These are phyloP conservation scores for Melastoma malabathricum DNA, from an alignment of 345 rosid species.

Conservation along the genomic window DNA sequence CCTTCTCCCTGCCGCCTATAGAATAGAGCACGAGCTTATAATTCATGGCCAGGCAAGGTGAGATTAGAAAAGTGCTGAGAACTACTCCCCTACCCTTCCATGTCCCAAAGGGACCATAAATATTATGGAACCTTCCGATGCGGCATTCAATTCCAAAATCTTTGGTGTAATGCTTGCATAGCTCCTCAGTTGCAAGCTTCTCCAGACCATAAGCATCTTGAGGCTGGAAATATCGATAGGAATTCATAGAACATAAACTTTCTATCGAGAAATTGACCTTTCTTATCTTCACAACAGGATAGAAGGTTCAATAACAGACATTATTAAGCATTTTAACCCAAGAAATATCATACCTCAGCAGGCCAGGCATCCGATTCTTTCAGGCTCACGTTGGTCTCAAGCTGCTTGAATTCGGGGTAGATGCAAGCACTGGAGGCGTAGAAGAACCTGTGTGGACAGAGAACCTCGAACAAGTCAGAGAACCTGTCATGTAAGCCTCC, in stretches of 20 bases:
- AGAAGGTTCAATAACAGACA: no score
- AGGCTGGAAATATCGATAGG: constrained; percentile 38
- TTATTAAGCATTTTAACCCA: no score
- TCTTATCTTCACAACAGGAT: no score
- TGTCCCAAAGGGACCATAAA: constrained; percentile 96
- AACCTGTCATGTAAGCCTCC: no score
- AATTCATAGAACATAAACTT: constrained; percentile 12
- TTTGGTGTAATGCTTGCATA: constrained; percentile 93
- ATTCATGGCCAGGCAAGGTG: neutral
- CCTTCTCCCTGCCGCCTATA: constrained; percentile 96
- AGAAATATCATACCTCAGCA: constrained; percentile 67
- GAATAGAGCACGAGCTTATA: neutral
- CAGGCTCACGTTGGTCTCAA: constrained; percentile 93
- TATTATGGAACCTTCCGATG: constrained; percentile 91
- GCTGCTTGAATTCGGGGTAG: constrained; percentile 96
- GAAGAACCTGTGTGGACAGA: no score
- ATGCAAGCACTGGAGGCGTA: constrained; percentile 98
- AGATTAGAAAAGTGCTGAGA: no score
- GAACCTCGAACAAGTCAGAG: no score
- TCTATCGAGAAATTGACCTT: no score
- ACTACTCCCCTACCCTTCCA: constrained; percentile 77
- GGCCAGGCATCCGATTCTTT: constrained; percentile 99
- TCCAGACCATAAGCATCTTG: constrained; percentile 99
- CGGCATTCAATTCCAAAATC: constrained; percentile 96
- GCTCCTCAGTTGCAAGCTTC: constrained; percentile 95